Evolutionary conservation across 768 basidiomycete genomes (phyloP).

Genomic region (Leucogyrophana mollusca): DNA sequence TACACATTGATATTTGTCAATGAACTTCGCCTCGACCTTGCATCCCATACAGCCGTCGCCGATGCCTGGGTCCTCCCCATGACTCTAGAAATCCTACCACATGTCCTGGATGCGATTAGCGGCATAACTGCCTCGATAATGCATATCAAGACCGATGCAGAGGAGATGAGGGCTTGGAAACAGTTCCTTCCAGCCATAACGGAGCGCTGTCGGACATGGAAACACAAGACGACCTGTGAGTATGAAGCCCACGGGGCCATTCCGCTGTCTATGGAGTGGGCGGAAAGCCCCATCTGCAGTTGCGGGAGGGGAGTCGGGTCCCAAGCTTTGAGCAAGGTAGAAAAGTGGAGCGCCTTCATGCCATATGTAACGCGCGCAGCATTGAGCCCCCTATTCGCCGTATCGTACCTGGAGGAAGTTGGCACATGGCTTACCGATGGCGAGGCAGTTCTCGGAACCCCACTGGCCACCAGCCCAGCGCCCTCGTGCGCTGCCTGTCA

Average conservation of each 20-base stretch:
- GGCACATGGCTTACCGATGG: conserved; percentile 5
- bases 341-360: no score
- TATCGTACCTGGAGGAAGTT: conserved; percentile 41
- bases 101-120: conserved; percentile 12
- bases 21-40: conserved; percentile 39
- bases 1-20: conserved; percentile 44
- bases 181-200: conserved; percentile 42
- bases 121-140: not conserved
- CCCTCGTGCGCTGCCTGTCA: conserved; percentile 19
- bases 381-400: conserved; percentile 45
- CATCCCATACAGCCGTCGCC: conserved; percentile 40
- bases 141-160: conserved; percentile 15
- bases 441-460: no score
- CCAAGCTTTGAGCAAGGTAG: conserved; percentile 28
- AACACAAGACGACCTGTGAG: conserved; percentile 41
- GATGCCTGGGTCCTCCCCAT: conserved; percentile 44
- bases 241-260: conserved; percentile 29
- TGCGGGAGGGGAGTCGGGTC: conserved; percentile 48
- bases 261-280: conserved; percentile 35
- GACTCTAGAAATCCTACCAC: conserved; percentile 28
- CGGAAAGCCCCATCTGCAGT: conserved; percentile 39
- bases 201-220: conserved; percentile 49
- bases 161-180: conserved; percentile 45
- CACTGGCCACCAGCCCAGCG: not conserved
- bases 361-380: conserved; percentile 45